Evolutionary conservation across 1,284 basidiomycete species (phyloP).

Genomic region (Sutorius eximius): DNA sequence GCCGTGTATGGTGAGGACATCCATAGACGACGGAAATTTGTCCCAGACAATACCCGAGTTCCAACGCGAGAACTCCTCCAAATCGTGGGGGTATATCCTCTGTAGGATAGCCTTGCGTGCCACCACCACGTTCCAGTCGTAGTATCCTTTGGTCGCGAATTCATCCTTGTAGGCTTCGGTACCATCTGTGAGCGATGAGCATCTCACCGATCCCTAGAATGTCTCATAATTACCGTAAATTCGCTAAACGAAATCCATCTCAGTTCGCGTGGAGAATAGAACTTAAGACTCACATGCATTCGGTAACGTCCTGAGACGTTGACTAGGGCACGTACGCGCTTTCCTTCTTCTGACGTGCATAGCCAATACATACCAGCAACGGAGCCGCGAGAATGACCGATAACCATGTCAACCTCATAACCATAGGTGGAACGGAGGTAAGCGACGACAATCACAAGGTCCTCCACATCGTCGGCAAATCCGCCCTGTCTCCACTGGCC

Average conservation of each 20-base stretch:
- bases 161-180: constrained; percentile 44
- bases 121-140: constrained; percentile 58
- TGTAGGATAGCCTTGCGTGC: constrained; percentile 55
- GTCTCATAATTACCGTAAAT: constrained; percentile 41
- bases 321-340: constrained; percentile 55
- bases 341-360: constrained; percentile 57
- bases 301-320: constrained; percentile 74
- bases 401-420: constrained; percentile 64
- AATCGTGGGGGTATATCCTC: constrained; percentile 55
- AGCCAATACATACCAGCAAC: constrained; percentile 67
- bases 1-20: constrained; percentile 72
- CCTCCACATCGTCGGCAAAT: constrained; percentile 59
- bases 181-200: constrained; percentile 25
- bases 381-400: constrained; percentile 75
- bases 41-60: constrained; percentile 65
- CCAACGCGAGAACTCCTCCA: constrained; percentile 59
- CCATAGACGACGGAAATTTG: constrained; percentile 54
- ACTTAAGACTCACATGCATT: constrained; percentile 54
- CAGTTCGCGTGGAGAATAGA: constrained; percentile 12
- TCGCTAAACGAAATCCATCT: constrained; percentile 35
- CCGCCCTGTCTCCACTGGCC: constrained; percentile 62
- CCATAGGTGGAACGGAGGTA: constrained; percentile 57
- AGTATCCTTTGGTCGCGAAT: constrained; percentile 55
- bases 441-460: constrained; percentile 63
- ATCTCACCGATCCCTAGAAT: neutral